phyloP scores from a whole-genome alignment of 1,284 basidiomycete genomes.

The Ceratobasidium theobromae region DNA sequence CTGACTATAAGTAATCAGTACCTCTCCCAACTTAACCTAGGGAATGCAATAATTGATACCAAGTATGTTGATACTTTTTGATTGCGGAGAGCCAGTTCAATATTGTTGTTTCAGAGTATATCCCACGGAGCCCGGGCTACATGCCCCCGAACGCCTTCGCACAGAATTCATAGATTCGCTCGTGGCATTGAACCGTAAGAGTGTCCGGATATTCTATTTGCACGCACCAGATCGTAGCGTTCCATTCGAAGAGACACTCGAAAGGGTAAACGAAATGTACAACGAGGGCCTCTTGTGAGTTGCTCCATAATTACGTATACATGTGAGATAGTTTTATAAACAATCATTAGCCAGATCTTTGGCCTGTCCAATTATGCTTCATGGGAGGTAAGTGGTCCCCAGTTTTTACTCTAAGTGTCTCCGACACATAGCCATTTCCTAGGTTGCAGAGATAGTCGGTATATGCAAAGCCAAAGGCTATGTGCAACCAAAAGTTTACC shows the following conservation, averaged over 20 bases:
- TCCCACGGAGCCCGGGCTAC: slow-evolving; percentile 48
- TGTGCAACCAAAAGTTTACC: slow-evolving; percentile 56
- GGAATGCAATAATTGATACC: slow-evolving; percentile 52
- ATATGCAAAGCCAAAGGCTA: slow-evolving; percentile 56
- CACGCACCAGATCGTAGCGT: slow-evolving; percentile 54
- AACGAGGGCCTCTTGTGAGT: slow-evolving; percentile 51
- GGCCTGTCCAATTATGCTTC: slow-evolving; percentile 53
- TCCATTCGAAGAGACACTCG: slow-evolving; percentile 51
- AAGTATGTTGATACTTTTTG: slow-evolving; percentile 45
- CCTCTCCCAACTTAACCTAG: slow-evolving; percentile 50
- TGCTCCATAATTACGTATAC: not conserved
- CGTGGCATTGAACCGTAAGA: slow-evolving; percentile 43
- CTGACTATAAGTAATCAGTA: slow-evolving; percentile 39
- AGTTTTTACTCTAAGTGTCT: not conserved
- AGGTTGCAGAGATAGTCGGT: slow-evolving; percentile 58
- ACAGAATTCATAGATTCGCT: slow-evolving; percentile 48
- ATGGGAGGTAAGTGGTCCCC: slow-evolving; percentile 46
- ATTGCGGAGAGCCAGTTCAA: not conserved
- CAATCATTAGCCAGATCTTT: slow-evolving; percentile 47
- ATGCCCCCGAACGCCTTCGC: slow-evolving; percentile 46
- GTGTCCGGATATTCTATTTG: slow-evolving; percentile 52
- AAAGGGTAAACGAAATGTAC: slow-evolving; percentile 49
- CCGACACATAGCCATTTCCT: not conserved
- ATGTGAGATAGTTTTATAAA: not conserved
- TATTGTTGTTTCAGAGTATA: slow-evolving; percentile 44